A percentile compares a stretch with the other conserved stretches of the same genome.
phyloP scores from a whole-genome alignment of 2,329 filamentous ascomycete genomes.

The Tolypocladium amazonense region DNA sequence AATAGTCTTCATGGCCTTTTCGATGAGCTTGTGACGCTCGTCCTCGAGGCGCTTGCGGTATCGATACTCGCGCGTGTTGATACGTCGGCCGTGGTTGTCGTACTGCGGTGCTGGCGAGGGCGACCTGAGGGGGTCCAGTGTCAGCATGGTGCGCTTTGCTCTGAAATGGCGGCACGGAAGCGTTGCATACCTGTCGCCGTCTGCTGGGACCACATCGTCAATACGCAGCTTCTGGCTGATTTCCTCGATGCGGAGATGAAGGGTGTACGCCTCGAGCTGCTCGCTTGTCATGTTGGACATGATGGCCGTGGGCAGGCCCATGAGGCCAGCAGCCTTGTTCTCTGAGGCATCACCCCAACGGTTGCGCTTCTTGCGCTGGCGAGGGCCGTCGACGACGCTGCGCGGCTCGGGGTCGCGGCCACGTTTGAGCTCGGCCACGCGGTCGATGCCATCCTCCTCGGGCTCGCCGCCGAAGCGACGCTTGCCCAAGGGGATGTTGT shows the following conservation, averaged over 20 bases:
- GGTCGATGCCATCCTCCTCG: conserved; percentile 26
- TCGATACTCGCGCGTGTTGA: conserved; percentile 97
- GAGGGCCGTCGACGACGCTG: conserved; percentile 60
- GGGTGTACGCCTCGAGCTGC: conserved; percentile 92
- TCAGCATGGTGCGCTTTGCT: not conserved
- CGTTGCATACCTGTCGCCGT: conserved; percentile 73
- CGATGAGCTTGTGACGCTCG: conserved; percentile 95
- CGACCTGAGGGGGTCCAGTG: conserved; percentile 48
- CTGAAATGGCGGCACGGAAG: not conserved
- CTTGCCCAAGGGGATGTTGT: conserved; percentile 91
- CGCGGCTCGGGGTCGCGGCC: conserved; percentile 84
- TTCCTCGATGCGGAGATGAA: conserved; percentile 95
- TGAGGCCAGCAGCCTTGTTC: conserved; percentile 96
- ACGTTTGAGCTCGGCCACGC: conserved; percentile 54
- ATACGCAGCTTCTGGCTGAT: conserved; percentile 99
- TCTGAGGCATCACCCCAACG: conserved; percentile 95
- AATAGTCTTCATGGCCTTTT: conserved; percentile 99
- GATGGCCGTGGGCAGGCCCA: conserved; percentile 95
- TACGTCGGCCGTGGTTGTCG: conserved; percentile 98
- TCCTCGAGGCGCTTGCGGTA: conserved; percentile 98
- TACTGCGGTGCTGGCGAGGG: conserved; percentile 94
- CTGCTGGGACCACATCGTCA: conserved; percentile 94
- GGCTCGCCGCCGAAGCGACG: conserved; percentile 63
- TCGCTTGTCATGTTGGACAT: conserved; percentile 97
- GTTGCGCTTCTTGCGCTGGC: conserved; percentile 95